These are phyloP conservation scores for Ambispora gerdemannii DNA, from an alignment of 192 early-diverging fungal species.

Conservation along the genomic window DNA sequence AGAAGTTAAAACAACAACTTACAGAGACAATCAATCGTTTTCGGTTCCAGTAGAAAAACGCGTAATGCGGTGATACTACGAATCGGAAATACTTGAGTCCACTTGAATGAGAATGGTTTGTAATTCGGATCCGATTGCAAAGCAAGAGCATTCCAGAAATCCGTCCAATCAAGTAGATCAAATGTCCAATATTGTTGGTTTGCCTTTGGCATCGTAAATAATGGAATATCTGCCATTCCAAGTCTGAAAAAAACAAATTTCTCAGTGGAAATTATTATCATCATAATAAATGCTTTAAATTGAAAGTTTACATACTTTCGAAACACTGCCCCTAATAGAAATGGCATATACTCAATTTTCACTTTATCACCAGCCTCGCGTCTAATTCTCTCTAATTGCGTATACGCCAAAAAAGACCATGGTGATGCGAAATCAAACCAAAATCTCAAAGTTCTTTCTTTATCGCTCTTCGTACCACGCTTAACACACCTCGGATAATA, in stretches of 20 bases:
- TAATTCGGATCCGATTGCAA: slow-evolving; percentile 16
- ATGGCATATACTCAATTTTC: slow-evolving; percentile 28
- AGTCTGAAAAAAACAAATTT: too few species aligned
- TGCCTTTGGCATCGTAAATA: background rate
- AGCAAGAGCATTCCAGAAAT: slow-evolving; percentile 17
- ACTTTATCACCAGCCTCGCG: slow-evolving; percentile 15
- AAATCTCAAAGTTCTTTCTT: slow-evolving; percentile 25
- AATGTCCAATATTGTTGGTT: background rate
- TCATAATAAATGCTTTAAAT: too few species aligned
- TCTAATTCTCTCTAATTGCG: slow-evolving; percentile 23
- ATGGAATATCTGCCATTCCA: too few species aligned
- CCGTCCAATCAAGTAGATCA: slow-evolving; percentile 22
- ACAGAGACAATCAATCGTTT: slow-evolving; percentile 23
- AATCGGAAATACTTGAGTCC: slow-evolving; percentile 29
- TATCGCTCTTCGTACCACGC: background rate
- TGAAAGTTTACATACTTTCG: slow-evolving; percentile 3
- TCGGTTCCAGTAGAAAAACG: slow-evolving; percentile 17
- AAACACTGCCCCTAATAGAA: slow-evolving; percentile 24
- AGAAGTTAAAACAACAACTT: background rate
- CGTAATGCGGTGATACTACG: slow-evolving; percentile 22
- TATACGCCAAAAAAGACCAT: slow-evolving; percentile 29
- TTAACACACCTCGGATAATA: slow-evolving; percentile 1
- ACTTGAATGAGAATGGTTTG: slow-evolving; percentile 12
- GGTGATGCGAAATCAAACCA: slow-evolving; percentile 33
- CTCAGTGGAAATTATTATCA: too few species aligned